A percentile compares a stretch with the other conserved stretches of the same genome.
Conservation (phyloP, 441 rosid genomes). For the Viola pubescens region DNA sequence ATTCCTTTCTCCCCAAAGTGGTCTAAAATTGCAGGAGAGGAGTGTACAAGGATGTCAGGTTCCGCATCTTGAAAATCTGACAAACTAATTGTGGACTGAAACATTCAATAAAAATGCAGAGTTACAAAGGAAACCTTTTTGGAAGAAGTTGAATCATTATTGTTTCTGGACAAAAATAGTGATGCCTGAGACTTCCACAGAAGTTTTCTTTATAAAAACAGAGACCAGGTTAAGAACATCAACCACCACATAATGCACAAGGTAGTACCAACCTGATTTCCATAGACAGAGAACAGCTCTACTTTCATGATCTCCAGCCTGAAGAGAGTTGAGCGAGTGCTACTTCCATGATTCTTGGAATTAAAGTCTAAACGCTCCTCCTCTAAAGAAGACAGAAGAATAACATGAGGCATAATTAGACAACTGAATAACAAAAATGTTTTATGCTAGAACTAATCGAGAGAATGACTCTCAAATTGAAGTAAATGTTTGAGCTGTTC, state of each 20-base stretch:
- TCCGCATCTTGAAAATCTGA: constrained; percentile 90
- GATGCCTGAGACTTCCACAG: neutral
- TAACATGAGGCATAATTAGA: constrained; percentile 12
- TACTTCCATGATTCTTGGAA: constrained; percentile 37
- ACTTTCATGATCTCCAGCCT: constrained; percentile 72
- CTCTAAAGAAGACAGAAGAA: constrained; percentile 33
- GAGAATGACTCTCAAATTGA: too few relatives aligned
- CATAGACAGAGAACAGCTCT: constrained; percentile 71
- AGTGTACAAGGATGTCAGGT: constrained; percentile 67
- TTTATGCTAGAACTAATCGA: neutral
- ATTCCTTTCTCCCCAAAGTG: constrained; percentile 54
- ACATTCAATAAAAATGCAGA: constrained; percentile 16
- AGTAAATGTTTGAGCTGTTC: neutral
- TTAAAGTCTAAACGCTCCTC: constrained; percentile 37
- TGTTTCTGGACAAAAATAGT: neutral
- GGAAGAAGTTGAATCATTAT: neutral
- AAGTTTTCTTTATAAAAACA: neutral
- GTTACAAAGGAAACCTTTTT: neutral
- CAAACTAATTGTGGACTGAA: constrained; percentile 54
- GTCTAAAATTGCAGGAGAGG: constrained; percentile 51
- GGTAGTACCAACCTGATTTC: constrained; percentile 53
- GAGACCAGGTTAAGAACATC: neutral
- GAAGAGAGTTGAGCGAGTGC: constrained; percentile 47
- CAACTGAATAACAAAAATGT: neutral
- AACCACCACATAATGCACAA: neutral